Conservation (phyloP, 2,329 filamentous ascomycete genomes). For the Nemania sp. region DNA sequence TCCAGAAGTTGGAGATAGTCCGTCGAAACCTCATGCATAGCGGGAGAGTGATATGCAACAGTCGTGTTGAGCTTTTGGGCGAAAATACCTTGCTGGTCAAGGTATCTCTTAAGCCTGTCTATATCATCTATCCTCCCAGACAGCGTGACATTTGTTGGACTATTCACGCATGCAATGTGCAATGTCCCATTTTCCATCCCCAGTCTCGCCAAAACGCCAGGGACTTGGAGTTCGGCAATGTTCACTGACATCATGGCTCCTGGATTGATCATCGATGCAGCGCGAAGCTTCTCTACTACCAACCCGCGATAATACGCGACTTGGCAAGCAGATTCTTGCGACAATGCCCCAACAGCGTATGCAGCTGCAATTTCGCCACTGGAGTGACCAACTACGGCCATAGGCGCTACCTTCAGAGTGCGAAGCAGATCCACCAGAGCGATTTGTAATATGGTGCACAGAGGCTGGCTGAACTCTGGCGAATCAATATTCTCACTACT, state of each 20-base stretch:
- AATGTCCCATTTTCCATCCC: too few species aligned
- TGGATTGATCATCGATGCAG: neutral
- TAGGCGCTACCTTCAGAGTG: constrained; percentile 16
- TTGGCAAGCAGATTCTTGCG: constrained; percentile 3
- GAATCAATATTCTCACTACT: neutral
- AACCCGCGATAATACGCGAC: constrained; percentile 6
- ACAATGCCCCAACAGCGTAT: constrained; percentile 40
- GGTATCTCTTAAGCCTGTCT: constrained; percentile 29
- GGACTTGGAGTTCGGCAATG: neutral
- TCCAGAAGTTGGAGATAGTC: too few species aligned
- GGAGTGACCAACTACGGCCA: constrained; percentile 32
- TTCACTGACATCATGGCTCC: neutral
- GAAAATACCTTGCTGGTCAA: constrained; percentile 25
- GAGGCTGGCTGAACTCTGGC: constrained; percentile 32
- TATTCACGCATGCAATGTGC: constrained; percentile 40
- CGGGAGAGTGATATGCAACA: constrained; percentile 42
- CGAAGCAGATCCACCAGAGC: neutral
- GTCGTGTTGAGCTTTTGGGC: constrained; percentile 33
- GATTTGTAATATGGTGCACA: constrained; percentile 39
- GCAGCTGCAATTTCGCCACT: constrained; percentile 47
- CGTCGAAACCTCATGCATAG: too few species aligned
- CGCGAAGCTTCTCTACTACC: neutral
- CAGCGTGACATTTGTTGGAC: constrained; percentile 38
- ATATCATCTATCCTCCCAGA: constrained; percentile 37
- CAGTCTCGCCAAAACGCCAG: too few species aligned